Conservation (phyloP, 164 flowering plant species). For the Brasenia schreberi region DNA sequence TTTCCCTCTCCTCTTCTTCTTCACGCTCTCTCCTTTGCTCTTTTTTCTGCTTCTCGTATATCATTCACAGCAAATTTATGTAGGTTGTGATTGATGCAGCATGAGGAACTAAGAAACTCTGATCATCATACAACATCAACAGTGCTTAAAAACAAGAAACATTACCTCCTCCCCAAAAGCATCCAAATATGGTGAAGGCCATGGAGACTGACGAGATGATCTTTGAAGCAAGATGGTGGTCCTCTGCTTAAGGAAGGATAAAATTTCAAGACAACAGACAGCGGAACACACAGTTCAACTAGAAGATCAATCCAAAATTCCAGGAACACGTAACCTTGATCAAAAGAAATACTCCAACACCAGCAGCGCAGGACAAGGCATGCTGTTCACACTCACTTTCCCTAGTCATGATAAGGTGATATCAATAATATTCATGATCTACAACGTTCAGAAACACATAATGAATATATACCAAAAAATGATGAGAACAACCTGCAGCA, state of each 20-base stretch:
- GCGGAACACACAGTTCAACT: not conserved
- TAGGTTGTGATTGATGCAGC: no score
- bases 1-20: no score
- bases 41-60: no score
- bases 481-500: conserved; percentile 68
- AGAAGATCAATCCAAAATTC: not conserved
- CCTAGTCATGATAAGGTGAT: conserved; percentile 15
- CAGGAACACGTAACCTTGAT: conserved; percentile 41
- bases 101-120: no score
- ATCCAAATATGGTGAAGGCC: conserved; percentile 96
- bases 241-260: conserved; percentile 25
- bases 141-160: no score
- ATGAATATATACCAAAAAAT: not conserved
- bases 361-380: conserved; percentile 79
- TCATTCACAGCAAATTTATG: no score
- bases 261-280: not conserved
- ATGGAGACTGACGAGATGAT: conserved; percentile 62
- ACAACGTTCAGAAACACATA: not conserved
- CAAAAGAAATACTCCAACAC: conserved; percentile 74
- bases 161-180: conserved; percentile 98
- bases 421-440: no score
- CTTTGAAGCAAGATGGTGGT: conserved; percentile 83
- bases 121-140: no score
- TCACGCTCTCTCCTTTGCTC: no score
- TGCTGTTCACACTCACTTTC: conserved; percentile 59